phyloP scores from a whole-genome alignment of 2,329 filamentous ascomycete genomes.

The Teratosphaeria destructans region DNA sequence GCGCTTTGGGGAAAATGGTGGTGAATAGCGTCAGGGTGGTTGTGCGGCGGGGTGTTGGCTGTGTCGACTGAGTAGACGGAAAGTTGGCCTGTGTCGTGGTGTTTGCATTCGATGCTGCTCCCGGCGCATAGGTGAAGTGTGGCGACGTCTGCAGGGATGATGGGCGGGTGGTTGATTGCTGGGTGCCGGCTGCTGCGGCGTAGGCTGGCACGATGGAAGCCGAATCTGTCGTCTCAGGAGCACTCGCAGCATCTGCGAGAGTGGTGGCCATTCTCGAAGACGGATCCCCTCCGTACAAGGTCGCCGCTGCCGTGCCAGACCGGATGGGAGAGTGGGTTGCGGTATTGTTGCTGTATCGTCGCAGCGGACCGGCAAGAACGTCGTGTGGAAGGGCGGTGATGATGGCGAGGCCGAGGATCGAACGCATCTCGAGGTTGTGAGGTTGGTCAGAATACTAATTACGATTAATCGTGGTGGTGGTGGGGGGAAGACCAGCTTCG shows the following conservation, averaged over 20 bases:
- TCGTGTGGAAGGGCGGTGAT: constrained; percentile 5
- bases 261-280: neutral
- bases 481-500: constrained; percentile 18
- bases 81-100: neutral
- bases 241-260: neutral
- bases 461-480: constrained; percentile 1
- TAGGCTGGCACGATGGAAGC: neutral
- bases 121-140: neutral
- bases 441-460: neutral
- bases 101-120: neutral
- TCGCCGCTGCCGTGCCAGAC: neutral
- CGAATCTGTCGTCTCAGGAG: neutral
- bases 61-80: neutral
- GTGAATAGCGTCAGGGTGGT: constrained; percentile 15
- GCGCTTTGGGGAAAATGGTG: constrained; percentile 7
- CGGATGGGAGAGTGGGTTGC: neutral
- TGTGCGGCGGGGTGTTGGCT: constrained; percentile 5
- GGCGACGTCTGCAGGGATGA: neutral
- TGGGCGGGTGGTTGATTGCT: neutral
- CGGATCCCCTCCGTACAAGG: neutral
- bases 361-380: constrained; percentile 7
- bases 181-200: neutral
- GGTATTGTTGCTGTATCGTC: constrained; percentile 10
- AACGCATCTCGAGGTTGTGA: neutral
- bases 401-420: constrained; percentile 3